Conservation (phyloP, 2,329 filamentous ascomycete species). For the Xylaria sp. region DNA sequence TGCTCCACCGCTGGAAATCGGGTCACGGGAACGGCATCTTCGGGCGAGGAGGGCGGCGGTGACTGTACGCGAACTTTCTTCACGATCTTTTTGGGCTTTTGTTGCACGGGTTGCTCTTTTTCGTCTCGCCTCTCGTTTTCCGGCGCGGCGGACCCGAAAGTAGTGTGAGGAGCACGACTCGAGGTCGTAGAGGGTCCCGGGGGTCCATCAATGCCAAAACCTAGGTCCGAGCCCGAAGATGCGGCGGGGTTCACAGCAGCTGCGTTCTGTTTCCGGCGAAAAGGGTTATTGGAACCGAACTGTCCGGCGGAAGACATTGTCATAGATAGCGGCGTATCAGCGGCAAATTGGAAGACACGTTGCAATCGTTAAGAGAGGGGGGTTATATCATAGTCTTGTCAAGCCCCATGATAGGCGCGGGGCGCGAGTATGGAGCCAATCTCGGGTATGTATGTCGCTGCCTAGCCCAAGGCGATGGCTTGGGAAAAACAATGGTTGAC, state of each 20-base stretch:
- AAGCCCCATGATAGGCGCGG: conserved; percentile 18
- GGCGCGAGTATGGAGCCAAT: background rate
- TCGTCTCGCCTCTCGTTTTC: conserved; percentile 39
- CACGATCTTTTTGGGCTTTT: conserved; percentile 55
- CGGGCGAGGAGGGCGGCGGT: conserved; percentile 65
- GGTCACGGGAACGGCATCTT: conserved; percentile 50
- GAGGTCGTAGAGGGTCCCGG: conserved; percentile 19
- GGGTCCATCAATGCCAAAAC: conserved; percentile 28
- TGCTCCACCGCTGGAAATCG: conserved; percentile 34
- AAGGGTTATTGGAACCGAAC: conserved; percentile 57
- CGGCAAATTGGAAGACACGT: conserved; percentile 2
- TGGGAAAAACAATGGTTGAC: background rate
- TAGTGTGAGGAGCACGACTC: conserved; percentile 37
- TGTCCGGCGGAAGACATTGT: conserved; percentile 46
- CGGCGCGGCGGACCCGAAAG: conserved; percentile 43
- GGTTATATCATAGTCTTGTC: conserved; percentile 23
- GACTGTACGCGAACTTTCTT: conserved; percentile 73
- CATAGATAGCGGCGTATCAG: conserved; percentile 16
- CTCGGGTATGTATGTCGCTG: background rate
- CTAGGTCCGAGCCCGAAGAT: conserved; percentile 23
- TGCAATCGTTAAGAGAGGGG: conserved; percentile 1
- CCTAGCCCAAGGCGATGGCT: background rate
- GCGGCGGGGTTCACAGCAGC: conserved; percentile 29
- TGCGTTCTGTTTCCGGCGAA: conserved; percentile 53
- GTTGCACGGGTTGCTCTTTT: conserved; percentile 40